These are phyloP conservation scores for Lepidium campestre DNA, from an alignment of 441 rosid species.

Conservation along the genomic window DNA sequence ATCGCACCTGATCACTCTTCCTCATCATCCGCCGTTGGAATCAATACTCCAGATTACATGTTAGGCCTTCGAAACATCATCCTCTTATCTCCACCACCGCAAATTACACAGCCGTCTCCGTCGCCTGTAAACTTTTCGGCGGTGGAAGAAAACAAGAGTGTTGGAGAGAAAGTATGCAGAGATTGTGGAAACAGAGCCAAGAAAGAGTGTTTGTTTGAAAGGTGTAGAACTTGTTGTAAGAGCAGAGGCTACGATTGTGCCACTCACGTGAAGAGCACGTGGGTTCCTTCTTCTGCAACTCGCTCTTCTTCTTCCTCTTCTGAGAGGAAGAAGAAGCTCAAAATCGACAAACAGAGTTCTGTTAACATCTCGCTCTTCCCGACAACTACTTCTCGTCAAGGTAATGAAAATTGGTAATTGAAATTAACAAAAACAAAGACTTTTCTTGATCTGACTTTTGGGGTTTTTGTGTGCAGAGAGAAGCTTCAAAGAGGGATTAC, in stretches of 20 bases:
- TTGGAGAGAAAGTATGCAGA: conserved; percentile 39
- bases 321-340: conserved; percentile 46
- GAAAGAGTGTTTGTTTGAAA: conserved; percentile 44
- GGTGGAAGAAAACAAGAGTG: conserved; percentile 8
- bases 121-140: conserved; percentile 12
- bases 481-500: conserved; percentile 44
- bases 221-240: conserved; percentile 67
- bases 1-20: conserved; percentile 4
- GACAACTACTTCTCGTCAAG: conserved; percentile 47
- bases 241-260: conserved; percentile 48
- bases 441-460: neutral
- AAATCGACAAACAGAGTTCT: conserved; percentile 33
- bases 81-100: conserved; percentile 42
- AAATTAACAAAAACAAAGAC: neutral
- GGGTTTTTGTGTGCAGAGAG: conserved; percentile 25
- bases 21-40: neutral
- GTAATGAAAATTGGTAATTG: conserved; percentile 21
- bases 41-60: conserved; percentile 36
- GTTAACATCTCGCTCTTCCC: conserved; percentile 34
- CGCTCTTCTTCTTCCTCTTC: conserved; percentile 48
- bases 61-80: conserved; percentile 58
- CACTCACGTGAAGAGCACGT: conserved; percentile 64
- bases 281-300: conserved; percentile 49
- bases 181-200: conserved; percentile 65
- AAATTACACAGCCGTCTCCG: conserved; percentile 14